Evolutionary conservation across 805 yeast genomes (phyloP).

Genomic region (Yamadazyma endophytica): DNA sequence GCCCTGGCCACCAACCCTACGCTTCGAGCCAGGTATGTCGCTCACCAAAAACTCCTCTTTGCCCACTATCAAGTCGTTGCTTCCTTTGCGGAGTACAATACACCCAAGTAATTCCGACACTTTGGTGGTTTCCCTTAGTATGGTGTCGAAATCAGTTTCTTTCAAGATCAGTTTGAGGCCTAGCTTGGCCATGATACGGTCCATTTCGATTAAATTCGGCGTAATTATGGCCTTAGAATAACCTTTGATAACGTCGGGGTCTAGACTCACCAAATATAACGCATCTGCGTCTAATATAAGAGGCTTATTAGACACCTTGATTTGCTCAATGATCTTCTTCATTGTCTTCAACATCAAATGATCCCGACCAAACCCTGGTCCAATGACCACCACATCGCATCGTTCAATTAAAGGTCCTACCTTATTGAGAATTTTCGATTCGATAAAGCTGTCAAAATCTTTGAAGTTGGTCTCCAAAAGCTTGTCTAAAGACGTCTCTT

Average conservation of each 20-base stretch:
- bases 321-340: constrained; percentile 52
- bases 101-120: constrained; percentile 52
- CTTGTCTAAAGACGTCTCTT: constrained; percentile 20
- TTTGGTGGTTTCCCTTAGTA: constrained; percentile 27
- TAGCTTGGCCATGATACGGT: constrained; percentile 55
- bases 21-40: constrained; percentile 57
- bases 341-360: constrained; percentile 57
- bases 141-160: constrained; percentile 13
- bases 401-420: constrained; percentile 54
- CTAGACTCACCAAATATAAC: constrained; percentile 57
- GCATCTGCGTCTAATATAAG: constrained; percentile 91
- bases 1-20: constrained; percentile 96
- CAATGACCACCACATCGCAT: constrained; percentile 79
- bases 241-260: constrained; percentile 52
- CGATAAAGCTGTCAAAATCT: constrained; percentile 28
- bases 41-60: constrained; percentile 41
- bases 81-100: constrained; percentile 73
- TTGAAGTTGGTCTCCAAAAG: constrained; percentile 17
- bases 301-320: constrained; percentile 57
- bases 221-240: constrained; percentile 67
- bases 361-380: constrained; percentile 94
- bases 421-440: constrained; percentile 49
- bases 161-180: constrained; percentile 26
- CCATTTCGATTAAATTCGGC: constrained; percentile 86
- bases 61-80: constrained; percentile 56